phyloP scores from a whole-genome alignment of 2,329 filamentous ascomycete genomes.

The Alternaria alternata region DNA sequence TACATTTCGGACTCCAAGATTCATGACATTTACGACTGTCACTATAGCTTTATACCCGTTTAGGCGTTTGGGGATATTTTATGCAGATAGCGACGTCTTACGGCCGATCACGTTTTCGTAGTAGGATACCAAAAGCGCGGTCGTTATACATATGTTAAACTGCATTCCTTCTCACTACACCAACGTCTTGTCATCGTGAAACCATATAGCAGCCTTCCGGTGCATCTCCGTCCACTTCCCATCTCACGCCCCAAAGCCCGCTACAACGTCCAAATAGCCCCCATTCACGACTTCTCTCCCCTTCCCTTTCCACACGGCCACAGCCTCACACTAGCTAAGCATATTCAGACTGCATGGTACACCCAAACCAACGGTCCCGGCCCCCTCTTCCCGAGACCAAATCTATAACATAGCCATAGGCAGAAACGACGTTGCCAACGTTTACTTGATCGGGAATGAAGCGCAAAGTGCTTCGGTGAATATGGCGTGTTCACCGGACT shows the following conservation, averaged over 20 bases:
- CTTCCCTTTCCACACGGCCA: not conserved
- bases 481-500: not conserved
- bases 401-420: not conserved
- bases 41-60: slow-evolving; percentile 13
- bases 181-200: not conserved
- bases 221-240: not conserved
- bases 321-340: not conserved
- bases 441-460: not conserved
- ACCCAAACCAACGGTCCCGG: not conserved
- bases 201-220: not conserved
- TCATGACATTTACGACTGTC: not conserved
- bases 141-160: not conserved
- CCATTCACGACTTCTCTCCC: not conserved
- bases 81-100: not conserved
- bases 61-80: not conserved
- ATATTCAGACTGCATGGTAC: not conserved
- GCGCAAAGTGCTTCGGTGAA: not conserved
- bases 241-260: not conserved
- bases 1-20: not conserved
- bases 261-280: not conserved
- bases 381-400: not conserved
- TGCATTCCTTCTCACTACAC: not conserved
- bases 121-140: not conserved
- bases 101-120: not conserved
- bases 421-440: not conserved